Base-by-base conservation (phyloP, 2,329 filamentous ascomycete species). In the Penicillium sp. region DNA sequence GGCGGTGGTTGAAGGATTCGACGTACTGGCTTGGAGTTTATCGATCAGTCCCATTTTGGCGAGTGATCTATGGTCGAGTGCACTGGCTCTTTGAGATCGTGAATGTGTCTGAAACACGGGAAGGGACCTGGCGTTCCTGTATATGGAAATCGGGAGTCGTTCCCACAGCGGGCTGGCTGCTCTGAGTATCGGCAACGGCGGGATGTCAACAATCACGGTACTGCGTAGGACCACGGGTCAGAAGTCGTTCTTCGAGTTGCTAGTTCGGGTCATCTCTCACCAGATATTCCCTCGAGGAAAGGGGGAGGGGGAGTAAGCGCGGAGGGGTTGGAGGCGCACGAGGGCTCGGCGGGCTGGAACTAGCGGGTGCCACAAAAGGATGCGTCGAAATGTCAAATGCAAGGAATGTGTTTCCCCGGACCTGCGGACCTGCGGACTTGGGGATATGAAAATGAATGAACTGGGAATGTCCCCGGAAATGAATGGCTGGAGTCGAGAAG, bases 11-110 rank as follows among this genome's bases (percentile, higher is more conserved):
- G 16, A 31, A 18, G 25, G 24, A 49, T 48, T 28, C 49, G 36
- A 74, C 75, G 55, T 74, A 79, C 77, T 79, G 56, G 74, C 69
- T 67, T 79, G 76, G 51, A 80, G 64, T 55, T 79, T 80, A 50
- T 78, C 75, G 48, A 79, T 68, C 63, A 80, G 66, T 66, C 76
- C 75, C 77, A 79, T 79, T 61, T 62, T 74, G 62, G 46, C 36
- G 28, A 16, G n/a, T 25, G 22, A 27, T 9, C 8, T 11, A 8
- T 11, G n/a, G 20, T 27, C 20, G 11, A 16, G n/a, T 14, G 46
- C 22, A 27, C 27, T 4, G 7, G 22, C n/a, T 38, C 16, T 36
- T 36, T 18, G 18, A 22, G 35, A 4, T 20, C 2, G 9, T 13
- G 35, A 22, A 38, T 20, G 4, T 38, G 16, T 18, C 10, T 38